Conservation (phyloP, 345 rosid species). For the Alliaria petiolata region DNA sequence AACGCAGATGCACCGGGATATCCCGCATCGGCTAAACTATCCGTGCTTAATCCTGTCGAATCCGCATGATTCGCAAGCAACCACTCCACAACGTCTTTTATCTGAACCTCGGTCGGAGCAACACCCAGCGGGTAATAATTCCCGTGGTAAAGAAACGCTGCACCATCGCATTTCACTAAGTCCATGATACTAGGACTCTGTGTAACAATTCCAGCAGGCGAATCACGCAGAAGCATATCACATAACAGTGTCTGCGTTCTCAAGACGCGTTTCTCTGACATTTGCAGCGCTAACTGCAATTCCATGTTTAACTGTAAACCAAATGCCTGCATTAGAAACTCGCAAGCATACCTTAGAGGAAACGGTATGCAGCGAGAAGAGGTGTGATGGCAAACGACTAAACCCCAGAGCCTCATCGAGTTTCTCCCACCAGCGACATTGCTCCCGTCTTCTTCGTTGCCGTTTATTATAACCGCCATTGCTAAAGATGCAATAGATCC, state of each 20-base stretch:
- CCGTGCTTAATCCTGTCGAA: slow-evolving; percentile 93
- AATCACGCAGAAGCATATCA: slow-evolving; percentile 97
- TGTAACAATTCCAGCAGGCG: slow-evolving; percentile 88
- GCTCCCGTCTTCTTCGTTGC: slow-evolving; percentile 69
- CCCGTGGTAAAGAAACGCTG: slow-evolving; percentile 86
- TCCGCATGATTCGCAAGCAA: slow-evolving; percentile 78
- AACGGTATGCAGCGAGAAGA: slow-evolving; percentile 85
- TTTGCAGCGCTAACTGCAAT: slow-evolving; percentile 81
- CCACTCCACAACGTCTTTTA: slow-evolving; percentile 87
- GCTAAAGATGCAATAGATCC: slow-evolving; percentile 87
- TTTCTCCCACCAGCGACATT: slow-evolving; percentile 53
- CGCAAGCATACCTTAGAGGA: slow-evolving; percentile 95
- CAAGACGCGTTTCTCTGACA: slow-evolving; percentile 84
- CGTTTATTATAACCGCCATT: slow-evolving; percentile 88
- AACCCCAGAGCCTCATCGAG: slow-evolving; percentile 88
- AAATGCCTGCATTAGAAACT: slow-evolving; percentile 97
- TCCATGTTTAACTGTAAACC: slow-evolving; percentile 98
- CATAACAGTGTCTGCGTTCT: slow-evolving; percentile 92
- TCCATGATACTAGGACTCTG: slow-evolving; percentile 98
- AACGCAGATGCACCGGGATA: slow-evolving; percentile 79
- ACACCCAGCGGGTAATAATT: slow-evolving; percentile 72
- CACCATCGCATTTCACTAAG: slow-evolving; percentile 93
- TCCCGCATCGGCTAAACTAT: slow-evolving; percentile 91
- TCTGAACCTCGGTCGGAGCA: slow-evolving; percentile 81
- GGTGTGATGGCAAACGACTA: slow-evolving; percentile 98